Evolutionary conservation across 805 yeast genomes (phyloP), one percentile per base, ranked within the genome.

Genomic region (Dipodascopsis uninucleata): DNA sequence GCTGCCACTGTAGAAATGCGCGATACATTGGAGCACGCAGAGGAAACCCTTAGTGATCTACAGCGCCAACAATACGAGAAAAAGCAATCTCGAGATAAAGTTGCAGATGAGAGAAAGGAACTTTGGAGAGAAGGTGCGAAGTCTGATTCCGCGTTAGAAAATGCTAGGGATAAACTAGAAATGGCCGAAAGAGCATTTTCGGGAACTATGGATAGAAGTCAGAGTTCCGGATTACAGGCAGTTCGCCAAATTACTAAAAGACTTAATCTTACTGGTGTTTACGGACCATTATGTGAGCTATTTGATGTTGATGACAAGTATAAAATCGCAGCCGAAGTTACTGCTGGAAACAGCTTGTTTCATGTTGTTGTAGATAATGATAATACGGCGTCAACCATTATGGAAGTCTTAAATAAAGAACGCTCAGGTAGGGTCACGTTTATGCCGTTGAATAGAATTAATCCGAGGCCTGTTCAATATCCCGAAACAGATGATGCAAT

Each of bases 361-460:
- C 86, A 90, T 61, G 79, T 90, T 24, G 93, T 93, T 20, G 97
- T 90, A 10, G 95, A 88, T 58, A 80, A 74, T 32, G 96, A 90
- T 50, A 79, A 75, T 41, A 85, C 95, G 2, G 97, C 97, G 0
- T 72, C 86, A 8, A 61, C 76, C 14, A 64, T 90, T 2, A 83
- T 89, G 83, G 82, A 81, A 34, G 88, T 86, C 60, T 69, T 93
- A 46, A 72, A 74, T 4, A 70, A 82, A 41, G 78, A 76, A 48
- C 79, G 77, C 49, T 74, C 81, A 4, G 97, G 97, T 1, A 74
- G 96, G 58, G 89, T 85, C 0, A 87, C 97, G 0, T 88, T 93
- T 57, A 80, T 93, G 70, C 97, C 98, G 1, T 67, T 93, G 52
- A 86, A 88, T 60, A 71, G 94, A 56, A 59, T 93, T 12, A 54